Evolutionary conservation across 192 early-diverging fungal species (phyloP).

Genomic region (Chytriomyces sp.): DNA sequence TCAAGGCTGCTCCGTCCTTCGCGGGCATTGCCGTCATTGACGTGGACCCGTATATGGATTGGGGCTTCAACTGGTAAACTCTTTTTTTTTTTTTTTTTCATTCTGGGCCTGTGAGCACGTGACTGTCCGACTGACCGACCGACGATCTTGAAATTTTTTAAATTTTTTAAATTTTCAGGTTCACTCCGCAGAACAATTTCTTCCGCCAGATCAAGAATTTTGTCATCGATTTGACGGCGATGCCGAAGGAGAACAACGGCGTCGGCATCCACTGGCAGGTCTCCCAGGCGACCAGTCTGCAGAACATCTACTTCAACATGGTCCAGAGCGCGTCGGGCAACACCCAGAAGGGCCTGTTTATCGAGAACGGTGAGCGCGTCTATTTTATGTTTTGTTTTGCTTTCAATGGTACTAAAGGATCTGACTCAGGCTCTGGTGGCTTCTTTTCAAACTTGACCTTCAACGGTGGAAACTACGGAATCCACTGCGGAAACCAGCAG

Average conservation of each 20-base stretch:
- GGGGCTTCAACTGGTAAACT: constrained; percentile 43
- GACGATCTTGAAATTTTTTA: background rate
- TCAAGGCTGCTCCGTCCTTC: constrained; percentile 43
- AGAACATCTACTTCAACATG: constrained; percentile 45
- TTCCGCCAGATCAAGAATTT: constrained; percentile 54
- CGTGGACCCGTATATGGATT: constrained; percentile 38
- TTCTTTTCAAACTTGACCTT: constrained; percentile 51
- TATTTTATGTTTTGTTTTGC: background rate
- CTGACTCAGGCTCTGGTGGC: constrained; percentile 51
- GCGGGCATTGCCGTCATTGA: constrained; percentile 48
- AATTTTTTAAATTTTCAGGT: constrained; percentile 28
- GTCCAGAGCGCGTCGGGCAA: constrained; percentile 22
- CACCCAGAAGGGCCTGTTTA: constrained; percentile 47
- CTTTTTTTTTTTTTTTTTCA: no score
- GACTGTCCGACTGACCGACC: no score
- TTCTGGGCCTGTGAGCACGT: no score
- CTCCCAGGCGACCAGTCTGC: constrained; percentile 49
- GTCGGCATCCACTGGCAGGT: constrained; percentile 55
- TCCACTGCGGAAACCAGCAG: constrained; percentile 50
- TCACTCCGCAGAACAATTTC: constrained; percentile 50
- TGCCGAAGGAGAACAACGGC: constrained; percentile 23
- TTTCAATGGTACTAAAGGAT: no score
- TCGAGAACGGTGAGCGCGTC: constrained; percentile 41
- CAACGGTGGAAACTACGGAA: constrained; percentile 48
- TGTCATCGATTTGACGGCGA: constrained; percentile 44